phyloP scores from a whole-genome alignment of 495 filamentous ascomycete species.

The Letharia columbiana region DNA sequence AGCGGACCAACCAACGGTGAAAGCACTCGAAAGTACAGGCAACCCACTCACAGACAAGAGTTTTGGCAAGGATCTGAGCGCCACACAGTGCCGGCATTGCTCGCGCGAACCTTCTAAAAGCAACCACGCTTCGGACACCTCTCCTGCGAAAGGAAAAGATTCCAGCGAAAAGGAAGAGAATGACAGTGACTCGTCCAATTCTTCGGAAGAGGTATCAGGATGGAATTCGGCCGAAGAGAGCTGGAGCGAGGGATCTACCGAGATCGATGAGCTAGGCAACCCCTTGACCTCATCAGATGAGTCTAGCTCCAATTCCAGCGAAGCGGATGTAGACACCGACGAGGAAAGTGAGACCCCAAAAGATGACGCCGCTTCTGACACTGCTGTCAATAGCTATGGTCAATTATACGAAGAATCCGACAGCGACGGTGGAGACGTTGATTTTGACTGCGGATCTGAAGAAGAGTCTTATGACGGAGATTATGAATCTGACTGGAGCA shows the following conservation, averaged over 20 bases:
- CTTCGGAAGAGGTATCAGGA: not conserved
- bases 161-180: not conserved
- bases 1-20: not conserved
- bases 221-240: conserved; percentile 15
- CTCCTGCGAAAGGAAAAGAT: not conserved
- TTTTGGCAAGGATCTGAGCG: not conserved
- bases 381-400: conserved; percentile 3
- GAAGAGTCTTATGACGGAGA: conserved; percentile 1
- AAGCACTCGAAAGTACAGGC: not conserved
- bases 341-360: not conserved
- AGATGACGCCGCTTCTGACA: conserved; percentile 6
- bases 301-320: not conserved
- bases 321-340: not conserved
- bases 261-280: conserved; percentile 3
- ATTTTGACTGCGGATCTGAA: conserved; percentile 5
- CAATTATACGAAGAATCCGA: conserved; percentile 4
- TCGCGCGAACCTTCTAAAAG: not conserved
- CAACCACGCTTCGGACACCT: not conserved
- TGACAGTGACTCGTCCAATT: not conserved
- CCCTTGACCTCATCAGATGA: conserved; percentile 3
- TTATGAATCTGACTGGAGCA: not conserved
- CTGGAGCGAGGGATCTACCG: conserved; percentile 17
- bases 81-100: too few relatives aligned
- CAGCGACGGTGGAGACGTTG: not conserved
- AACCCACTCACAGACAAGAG: not conserved